Percentiles rank a stretch among this genome's conserved stretches.
Evolutionary conservation across 345 rosid genomes (phyloP).

Genomic region (Acer campestre): DNA sequence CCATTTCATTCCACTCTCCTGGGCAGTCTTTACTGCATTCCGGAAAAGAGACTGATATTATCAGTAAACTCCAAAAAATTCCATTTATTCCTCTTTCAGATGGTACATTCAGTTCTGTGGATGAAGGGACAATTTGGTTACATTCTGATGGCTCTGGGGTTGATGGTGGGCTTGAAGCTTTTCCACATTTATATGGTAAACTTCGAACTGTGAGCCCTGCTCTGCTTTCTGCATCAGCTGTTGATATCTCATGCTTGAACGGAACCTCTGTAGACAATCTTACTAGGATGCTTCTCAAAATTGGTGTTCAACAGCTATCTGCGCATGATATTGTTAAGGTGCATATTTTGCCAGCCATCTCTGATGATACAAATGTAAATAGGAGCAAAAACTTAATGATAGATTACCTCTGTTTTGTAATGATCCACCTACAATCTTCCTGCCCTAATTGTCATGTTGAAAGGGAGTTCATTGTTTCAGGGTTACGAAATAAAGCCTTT

Average conservation of each 20-base stretch:
- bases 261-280: constrained; percentile 42
- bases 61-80: constrained; percentile 51
- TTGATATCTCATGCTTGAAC: constrained; percentile 33
- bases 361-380: constrained; percentile 33
- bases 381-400: constrained; percentile 47
- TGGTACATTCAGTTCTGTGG: constrained; percentile 68
- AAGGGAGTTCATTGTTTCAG: constrained; percentile 60
- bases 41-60: constrained; percentile 40
- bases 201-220: constrained; percentile 69
- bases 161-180: constrained; percentile 58
- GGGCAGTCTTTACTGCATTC: constrained; percentile 37
- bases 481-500: constrained; percentile 64
- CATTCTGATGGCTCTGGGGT: constrained; percentile 56
- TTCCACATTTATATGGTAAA: constrained; percentile 72
- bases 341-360: constrained; percentile 73
- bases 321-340: constrained; percentile 84
- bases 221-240: constrained; percentile 54
- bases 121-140: constrained; percentile 81
- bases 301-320: constrained; percentile 81
- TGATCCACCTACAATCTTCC: constrained; percentile 77
- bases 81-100: constrained; percentile 85
- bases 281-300: constrained; percentile 57
- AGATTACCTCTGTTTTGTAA: constrained; percentile 83
- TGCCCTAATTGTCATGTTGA: constrained; percentile 67
- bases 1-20: constrained; percentile 46